A percentile compares a stretch with the other conserved stretches of the same genome.
Conservation (phyloP, 2,329 filamentous ascomycete species). For the Fusarium floridanum region DNA sequence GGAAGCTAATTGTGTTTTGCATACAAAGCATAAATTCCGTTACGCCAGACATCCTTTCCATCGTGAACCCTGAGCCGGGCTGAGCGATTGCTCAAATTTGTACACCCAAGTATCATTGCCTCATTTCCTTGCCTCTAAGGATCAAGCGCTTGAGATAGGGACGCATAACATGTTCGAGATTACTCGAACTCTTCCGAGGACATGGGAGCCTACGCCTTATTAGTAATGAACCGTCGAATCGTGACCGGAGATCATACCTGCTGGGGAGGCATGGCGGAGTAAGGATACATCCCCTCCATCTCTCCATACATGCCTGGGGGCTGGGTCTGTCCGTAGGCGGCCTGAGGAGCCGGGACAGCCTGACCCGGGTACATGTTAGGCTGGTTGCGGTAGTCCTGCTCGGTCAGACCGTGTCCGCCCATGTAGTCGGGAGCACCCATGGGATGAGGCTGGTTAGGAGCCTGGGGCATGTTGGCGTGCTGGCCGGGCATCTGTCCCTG, state of each 20-base stretch:
- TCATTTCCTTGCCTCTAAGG: conserved; percentile 2
- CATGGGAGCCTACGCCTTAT: conserved; percentile 55
- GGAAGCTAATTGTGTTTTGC: conserved; percentile 19
- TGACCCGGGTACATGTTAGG: conserved; percentile 85
- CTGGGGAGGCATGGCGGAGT: conserved; percentile 83
- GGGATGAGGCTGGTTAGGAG: conserved; percentile 69
- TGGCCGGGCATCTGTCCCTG: conserved; percentile 67
- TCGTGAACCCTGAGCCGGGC: conserved; percentile 8
- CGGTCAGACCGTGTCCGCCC: conserved; percentile 72
- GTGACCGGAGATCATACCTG: conserved; percentile 70
- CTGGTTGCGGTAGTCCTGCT: conserved; percentile 84
- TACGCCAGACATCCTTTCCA: conserved; percentile 42
- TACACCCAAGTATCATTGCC: conserved; percentile 18
- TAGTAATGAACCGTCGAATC: not conserved
- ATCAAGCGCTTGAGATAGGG: not conserved
- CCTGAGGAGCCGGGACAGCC: conserved; percentile 78
- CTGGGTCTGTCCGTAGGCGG: conserved; percentile 82
- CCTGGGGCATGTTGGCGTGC: conserved; percentile 63
- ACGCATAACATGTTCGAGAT: not conserved
- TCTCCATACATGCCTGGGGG: conserved; percentile 79
- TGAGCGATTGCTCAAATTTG: conserved; percentile 21
- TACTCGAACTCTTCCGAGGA: conserved; percentile 62
- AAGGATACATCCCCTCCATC: conserved; percentile 88
- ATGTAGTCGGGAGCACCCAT: conserved; percentile 75
- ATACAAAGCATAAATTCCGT: conserved; percentile 37